phyloP scores from a whole-genome alignment of 169 alveolate species.

The Amoebophrya sp. region DNA sequence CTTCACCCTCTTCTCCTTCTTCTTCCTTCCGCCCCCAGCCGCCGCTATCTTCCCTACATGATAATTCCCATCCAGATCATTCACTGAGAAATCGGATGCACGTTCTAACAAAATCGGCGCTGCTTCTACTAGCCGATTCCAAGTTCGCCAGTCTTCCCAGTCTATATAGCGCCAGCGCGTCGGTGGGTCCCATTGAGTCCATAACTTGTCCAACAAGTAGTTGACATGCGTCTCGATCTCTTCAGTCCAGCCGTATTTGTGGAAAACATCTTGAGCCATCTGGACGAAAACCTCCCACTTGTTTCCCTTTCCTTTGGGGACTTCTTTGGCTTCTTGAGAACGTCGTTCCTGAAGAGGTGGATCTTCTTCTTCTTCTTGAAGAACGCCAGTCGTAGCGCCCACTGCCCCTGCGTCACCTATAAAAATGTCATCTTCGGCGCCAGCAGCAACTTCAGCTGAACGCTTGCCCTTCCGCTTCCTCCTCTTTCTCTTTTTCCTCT shows the following conservation, averaged over 20 bases:
- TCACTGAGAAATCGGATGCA: neutral
- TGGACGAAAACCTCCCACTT: neutral
- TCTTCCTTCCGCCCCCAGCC: neutral
- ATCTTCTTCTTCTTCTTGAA: neutral
- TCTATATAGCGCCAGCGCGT: neutral
- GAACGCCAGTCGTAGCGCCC: neutral
- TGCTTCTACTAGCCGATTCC: neutral
- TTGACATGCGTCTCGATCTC: neutral
- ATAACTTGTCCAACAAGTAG: neutral
- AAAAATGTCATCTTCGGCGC: neutral
- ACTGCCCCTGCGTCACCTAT: neutral
- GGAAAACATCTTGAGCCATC: neutral
- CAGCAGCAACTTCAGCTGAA: neutral
- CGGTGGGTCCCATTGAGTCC: neutral
- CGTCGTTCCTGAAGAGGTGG: too few species aligned
- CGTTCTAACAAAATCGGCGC: neutral
- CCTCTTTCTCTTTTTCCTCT: too few species aligned
- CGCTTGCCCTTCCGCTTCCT: too few species aligned
- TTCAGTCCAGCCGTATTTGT: neutral
- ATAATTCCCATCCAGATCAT: neutral
- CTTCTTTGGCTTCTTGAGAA: too few species aligned
- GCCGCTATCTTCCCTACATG: neutral
- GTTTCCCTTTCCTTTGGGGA: too few species aligned
- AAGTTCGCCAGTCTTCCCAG: neutral
- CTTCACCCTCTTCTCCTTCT: neutral